phyloP scores from a whole-genome alignment of 2,329 filamentous ascomycete species.

The Pseudocercospora musae region DNA sequence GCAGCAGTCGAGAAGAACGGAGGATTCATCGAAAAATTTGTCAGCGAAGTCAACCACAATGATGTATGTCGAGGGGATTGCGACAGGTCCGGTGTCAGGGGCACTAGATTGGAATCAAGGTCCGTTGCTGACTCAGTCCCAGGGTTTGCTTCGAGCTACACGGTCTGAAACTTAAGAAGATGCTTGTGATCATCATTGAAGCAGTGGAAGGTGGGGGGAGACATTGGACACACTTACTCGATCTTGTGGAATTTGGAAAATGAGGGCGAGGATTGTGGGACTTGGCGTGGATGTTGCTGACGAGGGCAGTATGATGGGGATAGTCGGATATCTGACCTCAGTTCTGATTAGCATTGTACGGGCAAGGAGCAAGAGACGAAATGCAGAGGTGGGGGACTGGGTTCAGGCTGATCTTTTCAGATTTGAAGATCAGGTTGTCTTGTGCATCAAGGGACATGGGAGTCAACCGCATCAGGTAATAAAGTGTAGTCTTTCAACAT shows the following conservation, averaged over 20 bases:
- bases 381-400: too few species aligned
- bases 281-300: too few species aligned
- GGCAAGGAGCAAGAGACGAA: too few species aligned
- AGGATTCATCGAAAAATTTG: neutral
- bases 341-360: too few species aligned
- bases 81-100: neutral
- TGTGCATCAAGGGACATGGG: too few species aligned
- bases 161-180: too few species aligned
- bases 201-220: neutral
- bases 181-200: neutral
- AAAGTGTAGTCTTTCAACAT: too few species aligned
- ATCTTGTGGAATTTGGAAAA: neutral
- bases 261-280: neutral
- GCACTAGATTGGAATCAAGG: neutral
- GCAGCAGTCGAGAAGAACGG: neutral
- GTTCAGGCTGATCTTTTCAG: too few species aligned
- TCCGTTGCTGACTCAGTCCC: neutral
- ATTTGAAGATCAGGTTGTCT: too few species aligned
- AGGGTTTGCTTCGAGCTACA: neutral
- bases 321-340: too few species aligned
- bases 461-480: too few species aligned
- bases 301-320: too few species aligned
- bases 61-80: neutral
- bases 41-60: neutral
- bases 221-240: neutral